Percentiles rank a stretch among this genome's conserved stretches.
These are phyloP conservation scores for Polychytrium aggregatum DNA, from an alignment of 192 early-diverging fungal genomes.

Conservation along the genomic window DNA sequence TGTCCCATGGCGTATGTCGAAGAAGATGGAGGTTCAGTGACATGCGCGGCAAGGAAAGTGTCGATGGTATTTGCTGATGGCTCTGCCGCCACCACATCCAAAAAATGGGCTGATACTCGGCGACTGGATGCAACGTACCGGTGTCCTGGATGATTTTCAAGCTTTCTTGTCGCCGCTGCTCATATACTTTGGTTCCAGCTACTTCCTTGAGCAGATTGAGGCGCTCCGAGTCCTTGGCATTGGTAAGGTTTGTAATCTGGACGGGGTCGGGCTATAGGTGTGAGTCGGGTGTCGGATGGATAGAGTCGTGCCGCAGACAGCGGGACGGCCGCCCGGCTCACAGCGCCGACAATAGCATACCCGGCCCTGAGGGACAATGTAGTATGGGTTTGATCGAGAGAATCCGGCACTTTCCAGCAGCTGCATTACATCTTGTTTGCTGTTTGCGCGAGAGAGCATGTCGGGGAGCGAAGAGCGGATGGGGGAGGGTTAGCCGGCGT, in stretches of 20 bases:
- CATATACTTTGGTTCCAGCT: slow-evolving; percentile 94
- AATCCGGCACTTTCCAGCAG: slow-evolving; percentile 93
- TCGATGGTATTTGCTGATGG: no score
- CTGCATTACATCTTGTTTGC: slow-evolving; percentile 84
- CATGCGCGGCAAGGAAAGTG: no score
- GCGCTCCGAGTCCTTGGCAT: slow-evolving; percentile 85
- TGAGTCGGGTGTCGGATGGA: neutral
- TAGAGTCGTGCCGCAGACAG: neutral
- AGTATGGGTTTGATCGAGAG: slow-evolving; percentile 94
- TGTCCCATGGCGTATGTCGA: no score
- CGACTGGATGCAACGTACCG: no score
- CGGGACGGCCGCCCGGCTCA: neutral
- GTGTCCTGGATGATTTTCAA: slow-evolving; percentile 89
- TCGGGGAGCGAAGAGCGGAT: neutral
- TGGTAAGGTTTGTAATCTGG: slow-evolving; percentile 83
- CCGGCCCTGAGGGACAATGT: slow-evolving; percentile 95
- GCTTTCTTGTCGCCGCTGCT: slow-evolving; percentile 78
- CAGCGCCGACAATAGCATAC: no score
- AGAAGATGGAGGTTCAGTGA: neutral
- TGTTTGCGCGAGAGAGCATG: slow-evolving; percentile 25
- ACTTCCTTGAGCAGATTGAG: slow-evolving; percentile 90
- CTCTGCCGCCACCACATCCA: no score
- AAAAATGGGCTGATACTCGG: no score
- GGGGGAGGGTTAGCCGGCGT: neutral
- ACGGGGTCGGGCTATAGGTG: neutral